Evolutionary conservation across 148 eudicot species (phyloP).

Genomic region (Rhododendron williamsianum): DNA sequence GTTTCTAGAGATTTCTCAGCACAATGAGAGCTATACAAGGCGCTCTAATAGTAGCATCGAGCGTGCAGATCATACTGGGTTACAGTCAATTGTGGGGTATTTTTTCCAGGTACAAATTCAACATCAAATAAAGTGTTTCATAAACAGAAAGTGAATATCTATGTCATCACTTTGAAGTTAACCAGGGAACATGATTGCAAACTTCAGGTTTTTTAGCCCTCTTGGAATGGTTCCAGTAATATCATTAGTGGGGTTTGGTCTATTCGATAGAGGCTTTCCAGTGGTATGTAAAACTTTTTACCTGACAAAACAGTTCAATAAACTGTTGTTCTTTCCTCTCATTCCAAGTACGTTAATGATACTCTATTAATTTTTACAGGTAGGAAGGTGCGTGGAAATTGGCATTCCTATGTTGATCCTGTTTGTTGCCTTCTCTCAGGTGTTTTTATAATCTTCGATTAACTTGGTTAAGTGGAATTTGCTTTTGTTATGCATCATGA

Average conservation of each 20-base stretch:
- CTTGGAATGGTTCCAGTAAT: constrained; percentile 93
- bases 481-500: not conserved
- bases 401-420: constrained; percentile 88
- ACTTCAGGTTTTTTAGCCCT: constrained; percentile 89
- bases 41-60: constrained; percentile 90
- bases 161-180: not conserved
- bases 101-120: constrained; percentile 64
- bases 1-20: constrained; percentile 58
- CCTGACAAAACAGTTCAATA: not conserved
- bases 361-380: constrained; percentile 30
- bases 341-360: not conserved
- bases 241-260: constrained; percentile 83
- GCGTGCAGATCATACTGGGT: constrained; percentile 91
- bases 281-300: constrained; percentile 42
- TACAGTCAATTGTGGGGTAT: constrained; percentile 99
- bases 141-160: constrained; percentile 4
- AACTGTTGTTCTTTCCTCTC: not conserved
- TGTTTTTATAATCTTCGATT: constrained; percentile 11
- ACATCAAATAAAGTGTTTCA: not conserved
- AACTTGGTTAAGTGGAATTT: not conserved
- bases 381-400: constrained; percentile 85
- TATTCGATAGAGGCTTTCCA: constrained; percentile 94
- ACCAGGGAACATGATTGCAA: not conserved
- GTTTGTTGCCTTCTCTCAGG: constrained; percentile 94
- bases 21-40: constrained; percentile 97